Evolutionary conservation across 768 basidiomycete species (phyloP), one percentile per base, ranked within the genome.

Genomic region (Pleurotus tuber-regium): DNA sequence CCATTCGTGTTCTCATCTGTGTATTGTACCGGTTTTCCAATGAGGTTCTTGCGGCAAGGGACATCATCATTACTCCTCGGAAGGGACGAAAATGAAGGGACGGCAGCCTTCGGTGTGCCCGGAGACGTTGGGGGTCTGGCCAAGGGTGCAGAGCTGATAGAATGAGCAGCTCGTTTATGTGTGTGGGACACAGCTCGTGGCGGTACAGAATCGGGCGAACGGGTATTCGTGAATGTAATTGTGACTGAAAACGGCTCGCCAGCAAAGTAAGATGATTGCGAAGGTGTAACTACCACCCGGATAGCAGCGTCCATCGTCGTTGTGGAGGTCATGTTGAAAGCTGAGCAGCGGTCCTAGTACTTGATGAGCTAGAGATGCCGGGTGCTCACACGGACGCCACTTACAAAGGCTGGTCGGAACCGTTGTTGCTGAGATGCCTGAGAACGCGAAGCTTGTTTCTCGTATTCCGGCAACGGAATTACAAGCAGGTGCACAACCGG

Each of bases 191-290:
- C 59, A 2, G 64, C 48, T 30, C 56, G 66, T 43, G 59, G 59
- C 38, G 68, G 71, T 10, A 67, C 70, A 23, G 68, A 61, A 19
- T 73, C 72, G 4, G 82, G 75, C 0, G 83, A 75, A 23, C 82
- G 82, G 3, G 84, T 86, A 64, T 96, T 97, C 43, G 88, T 86
- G 67, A 97, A 92, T 0, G 89, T 87, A 57, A 98, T 84, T 3
- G 83, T 87, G 10, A 90, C 91, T 2, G 84, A 75, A 68, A 96
- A 92, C 0, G 80, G 73, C 67, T 98, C 95, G 51, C 95, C 95
- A 0, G 95, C 92, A 65, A 95, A 98, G 70, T 88, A 98, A 0
- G 92, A 90, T 0, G 91, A 87, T 55, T 93, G 88, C 0, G 88
- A 77, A 1, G 95, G 95, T 0, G 80, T 79, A 18, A 89, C 85